Percentiles rank a stretch among this genome's conserved stretches.
phyloP scores from a whole-genome alignment of 768 basidiomycete genomes.

The Lentinus brumalis region DNA sequence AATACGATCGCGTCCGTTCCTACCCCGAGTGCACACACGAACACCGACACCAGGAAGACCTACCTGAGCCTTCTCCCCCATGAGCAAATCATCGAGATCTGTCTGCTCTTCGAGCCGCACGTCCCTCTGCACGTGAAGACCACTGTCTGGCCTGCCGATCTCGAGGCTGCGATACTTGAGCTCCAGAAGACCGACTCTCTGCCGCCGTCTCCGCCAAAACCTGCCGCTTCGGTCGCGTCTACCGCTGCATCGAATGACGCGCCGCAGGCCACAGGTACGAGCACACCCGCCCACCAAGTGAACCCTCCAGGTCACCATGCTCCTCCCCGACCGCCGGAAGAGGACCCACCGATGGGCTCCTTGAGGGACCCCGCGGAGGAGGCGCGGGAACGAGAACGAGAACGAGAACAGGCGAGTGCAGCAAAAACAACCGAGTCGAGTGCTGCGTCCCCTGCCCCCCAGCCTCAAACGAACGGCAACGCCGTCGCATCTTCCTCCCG shows the following conservation, averaged over 20 bases:
- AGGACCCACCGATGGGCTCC: conserved; percentile 27
- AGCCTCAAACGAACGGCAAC: neutral
- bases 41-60: conserved; percentile 47
- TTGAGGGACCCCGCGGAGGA: conserved; percentile 21
- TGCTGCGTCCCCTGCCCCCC: conserved; percentile 2
- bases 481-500: neutral
- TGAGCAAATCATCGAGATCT: conserved; percentile 78
- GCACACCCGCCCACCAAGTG: conserved; percentile 25
- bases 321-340: neutral
- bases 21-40: conserved; percentile 37
- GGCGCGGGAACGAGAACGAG: neutral
- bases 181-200: conserved; percentile 37
- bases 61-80: conserved; percentile 70
- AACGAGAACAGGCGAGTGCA: conserved; percentile 4
- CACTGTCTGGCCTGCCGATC: conserved; percentile 73
- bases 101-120: conserved; percentile 69
- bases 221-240: neutral
- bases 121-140: conserved; percentile 64
- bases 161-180: conserved; percentile 62
- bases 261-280: conserved; percentile 8
- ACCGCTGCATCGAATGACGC: conserved; percentile 16
- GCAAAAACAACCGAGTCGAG: conserved; percentile 3
- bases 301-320: conserved; percentile 16
- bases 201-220: conserved; percentile 19
- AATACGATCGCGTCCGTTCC: neutral